These are phyloP conservation scores for Eucalyptus grandis DNA, from an alignment of 345 rosid species.

Conservation along the genomic window DNA sequence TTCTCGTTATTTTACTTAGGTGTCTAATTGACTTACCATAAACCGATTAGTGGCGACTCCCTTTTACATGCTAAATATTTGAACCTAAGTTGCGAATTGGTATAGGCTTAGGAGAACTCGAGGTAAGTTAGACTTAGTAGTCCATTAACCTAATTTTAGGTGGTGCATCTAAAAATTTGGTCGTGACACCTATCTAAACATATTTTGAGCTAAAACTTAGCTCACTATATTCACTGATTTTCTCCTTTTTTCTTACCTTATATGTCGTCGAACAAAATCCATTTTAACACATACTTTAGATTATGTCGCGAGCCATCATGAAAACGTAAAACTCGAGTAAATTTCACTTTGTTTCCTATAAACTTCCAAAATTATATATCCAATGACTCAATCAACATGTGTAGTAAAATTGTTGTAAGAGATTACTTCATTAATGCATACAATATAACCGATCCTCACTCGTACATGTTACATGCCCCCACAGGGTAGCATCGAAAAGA, in stretches of 20 bases:
- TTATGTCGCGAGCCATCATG: rapidly evolving
- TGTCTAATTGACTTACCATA: too few species aligned
- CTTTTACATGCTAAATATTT: too few species aligned
- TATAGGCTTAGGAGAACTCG: too few species aligned
- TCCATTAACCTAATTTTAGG: too few species aligned
- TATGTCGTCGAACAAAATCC: rapidly evolving
- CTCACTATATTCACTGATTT: not conserved
- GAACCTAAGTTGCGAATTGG: too few species aligned
- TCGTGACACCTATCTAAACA: not conserved
- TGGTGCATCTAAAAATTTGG: too few species aligned
- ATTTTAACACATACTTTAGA: rapidly evolving
- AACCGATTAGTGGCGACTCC: too few species aligned
- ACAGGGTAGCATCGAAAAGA: not conserved
- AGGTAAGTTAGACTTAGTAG: too few species aligned
- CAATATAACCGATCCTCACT: not conserved
- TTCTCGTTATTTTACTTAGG: too few species aligned
- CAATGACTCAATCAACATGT: rapidly evolving
- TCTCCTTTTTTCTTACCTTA: not conserved
- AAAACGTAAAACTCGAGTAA: not conserved
- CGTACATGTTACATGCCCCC: not conserved
- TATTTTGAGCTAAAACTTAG: too few species aligned
- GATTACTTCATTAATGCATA: not conserved
- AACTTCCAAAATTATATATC: not conserved
- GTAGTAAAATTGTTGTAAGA: not conserved
- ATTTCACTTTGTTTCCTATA: not conserved